These are phyloP conservation scores for Pseudonitzschia multistriata DNA, from an alignment of 108 stramenopile genomes.

Conservation along the genomic window DNA sequence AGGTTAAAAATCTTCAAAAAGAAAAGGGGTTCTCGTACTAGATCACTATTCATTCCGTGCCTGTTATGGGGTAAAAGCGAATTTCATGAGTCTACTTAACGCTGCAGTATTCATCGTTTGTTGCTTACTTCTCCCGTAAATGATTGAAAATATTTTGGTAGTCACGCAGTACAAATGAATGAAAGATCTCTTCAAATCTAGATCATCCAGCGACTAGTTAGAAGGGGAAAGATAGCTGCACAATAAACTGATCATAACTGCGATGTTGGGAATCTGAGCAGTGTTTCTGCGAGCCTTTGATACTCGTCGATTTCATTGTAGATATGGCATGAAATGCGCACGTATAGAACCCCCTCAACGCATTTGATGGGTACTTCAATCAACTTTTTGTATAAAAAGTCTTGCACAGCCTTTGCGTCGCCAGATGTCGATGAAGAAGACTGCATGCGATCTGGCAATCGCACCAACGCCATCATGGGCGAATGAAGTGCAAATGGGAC, in stretches of 20 bases:
- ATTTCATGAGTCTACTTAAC: too few species aligned
- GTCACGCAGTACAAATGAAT: too few species aligned
- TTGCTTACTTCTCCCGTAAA: too few species aligned
- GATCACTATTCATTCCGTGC: too few species aligned
- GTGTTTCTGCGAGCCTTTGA: conserved; percentile 39
- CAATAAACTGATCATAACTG: neutral
- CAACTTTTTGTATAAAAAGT: conserved; percentile 47
- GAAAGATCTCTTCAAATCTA: too few species aligned
- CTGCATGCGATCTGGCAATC: conserved; percentile 38
- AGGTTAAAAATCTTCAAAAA: too few species aligned
- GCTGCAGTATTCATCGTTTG: too few species aligned
- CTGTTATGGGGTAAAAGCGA: too few species aligned
- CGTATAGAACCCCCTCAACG: conserved; percentile 55
- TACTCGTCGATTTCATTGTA: conserved; percentile 67
- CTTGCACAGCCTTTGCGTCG: conserved; percentile 68
- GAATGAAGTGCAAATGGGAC: conserved; percentile 48
- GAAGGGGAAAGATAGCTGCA: too few species aligned
- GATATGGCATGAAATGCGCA: conserved; percentile 60
- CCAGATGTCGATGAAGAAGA: conserved; percentile 37
- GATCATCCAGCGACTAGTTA: too few species aligned
- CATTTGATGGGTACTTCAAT: conserved; percentile 76
- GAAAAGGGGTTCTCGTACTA: too few species aligned
- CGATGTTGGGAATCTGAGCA: conserved; percentile 7
- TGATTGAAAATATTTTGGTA: too few species aligned
- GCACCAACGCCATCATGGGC: conserved; percentile 67